These are phyloP conservation scores for Alternaria brassicicola DNA, from an alignment of 2,329 filamentous ascomycete species.

Conservation along the genomic window DNA sequence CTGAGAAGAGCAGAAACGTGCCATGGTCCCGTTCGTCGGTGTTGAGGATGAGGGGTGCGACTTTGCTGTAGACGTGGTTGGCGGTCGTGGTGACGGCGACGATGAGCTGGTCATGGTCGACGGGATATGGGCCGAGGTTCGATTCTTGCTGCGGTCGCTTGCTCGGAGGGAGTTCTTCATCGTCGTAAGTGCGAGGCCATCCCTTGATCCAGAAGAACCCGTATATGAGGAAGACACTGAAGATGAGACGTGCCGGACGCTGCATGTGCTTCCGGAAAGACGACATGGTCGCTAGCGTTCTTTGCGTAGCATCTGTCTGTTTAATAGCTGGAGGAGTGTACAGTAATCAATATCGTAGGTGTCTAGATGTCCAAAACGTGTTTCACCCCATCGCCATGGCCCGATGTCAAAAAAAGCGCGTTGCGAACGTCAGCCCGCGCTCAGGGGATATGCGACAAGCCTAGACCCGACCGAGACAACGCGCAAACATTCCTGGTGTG, in stretches of 20 bases:
- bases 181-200: slow-evolving; percentile 42
- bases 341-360: neutral
- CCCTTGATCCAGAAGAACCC: slow-evolving; percentile 42
- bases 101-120: slow-evolving; percentile 49
- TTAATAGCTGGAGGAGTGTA: neutral
- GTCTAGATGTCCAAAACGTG: neutral
- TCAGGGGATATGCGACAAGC: slow-evolving; percentile 20
- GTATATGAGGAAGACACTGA: slow-evolving; percentile 28
- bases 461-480: slow-evolving; percentile 9
- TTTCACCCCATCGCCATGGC: slow-evolving; percentile 11
- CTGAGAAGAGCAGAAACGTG: slow-evolving; percentile 49
- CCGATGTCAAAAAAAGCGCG: slow-evolving; percentile 1
- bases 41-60: slow-evolving; percentile 50
- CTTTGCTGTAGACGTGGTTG: slow-evolving; percentile 60
- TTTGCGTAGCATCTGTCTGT: slow-evolving; percentile 14
- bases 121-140: slow-evolving; percentile 23
- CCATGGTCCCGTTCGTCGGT: slow-evolving; percentile 40
- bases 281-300: slow-evolving; percentile 31
- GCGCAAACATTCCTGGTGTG: slow-evolving; percentile 10
- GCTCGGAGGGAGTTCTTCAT: slow-evolving; percentile 37
- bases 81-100: slow-evolving; percentile 64
- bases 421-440: slow-evolving; percentile 1
- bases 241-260: slow-evolving; percentile 31
- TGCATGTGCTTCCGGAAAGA: slow-evolving; percentile 27
- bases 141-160: slow-evolving; percentile 22